These are phyloP conservation scores for Beta lomatogona DNA, from an alignment of 179 eudicot genomes.

Conservation along the genomic window DNA sequence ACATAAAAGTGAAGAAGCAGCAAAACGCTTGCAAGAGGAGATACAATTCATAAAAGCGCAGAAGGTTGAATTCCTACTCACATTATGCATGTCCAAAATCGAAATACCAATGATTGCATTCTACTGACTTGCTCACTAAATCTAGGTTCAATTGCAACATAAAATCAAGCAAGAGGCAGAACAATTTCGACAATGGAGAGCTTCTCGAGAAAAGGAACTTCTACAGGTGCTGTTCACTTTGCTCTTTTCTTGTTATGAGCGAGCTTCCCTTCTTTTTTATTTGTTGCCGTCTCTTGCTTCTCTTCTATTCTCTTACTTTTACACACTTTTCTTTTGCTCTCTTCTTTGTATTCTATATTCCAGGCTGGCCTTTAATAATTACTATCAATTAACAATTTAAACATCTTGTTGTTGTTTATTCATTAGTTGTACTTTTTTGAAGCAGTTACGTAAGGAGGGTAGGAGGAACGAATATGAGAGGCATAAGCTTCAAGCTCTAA, in stretches of 20 bases:
- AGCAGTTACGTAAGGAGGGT: slow-evolving; percentile 92
- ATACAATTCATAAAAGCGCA: slow-evolving; percentile 95
- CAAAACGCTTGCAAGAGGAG: slow-evolving; percentile 93
- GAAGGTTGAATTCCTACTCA: slow-evolving; percentile 54
- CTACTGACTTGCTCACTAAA: slow-evolving; percentile 24
- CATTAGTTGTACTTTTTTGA: background rate
- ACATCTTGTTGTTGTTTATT: background rate
- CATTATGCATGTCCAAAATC: background rate
- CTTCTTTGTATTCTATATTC: background rate
- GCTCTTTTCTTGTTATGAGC: slow-evolving; percentile 16
- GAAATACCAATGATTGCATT: background rate
- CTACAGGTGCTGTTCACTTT: slow-evolving; percentile 62
- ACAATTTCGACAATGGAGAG: slow-evolving; percentile 98
- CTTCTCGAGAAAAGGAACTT: slow-evolving; percentile 95
- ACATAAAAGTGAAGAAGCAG: slow-evolving; percentile 98
- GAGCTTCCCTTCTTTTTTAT: background rate
- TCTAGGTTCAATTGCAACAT: slow-evolving; percentile 93
- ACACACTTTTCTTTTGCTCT: background rate
- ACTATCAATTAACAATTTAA: background rate
- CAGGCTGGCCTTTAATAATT: background rate
- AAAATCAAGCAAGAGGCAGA: slow-evolving; percentile 99
- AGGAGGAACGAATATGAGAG: slow-evolving; percentile 97
- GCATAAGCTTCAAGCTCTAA: slow-evolving; percentile 92
- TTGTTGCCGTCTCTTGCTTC: background rate
- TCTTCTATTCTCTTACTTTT: background rate